Base-by-base conservation (phyloP, 352 stramenopile genomes). In the Phytophthora capsici region DNA sequence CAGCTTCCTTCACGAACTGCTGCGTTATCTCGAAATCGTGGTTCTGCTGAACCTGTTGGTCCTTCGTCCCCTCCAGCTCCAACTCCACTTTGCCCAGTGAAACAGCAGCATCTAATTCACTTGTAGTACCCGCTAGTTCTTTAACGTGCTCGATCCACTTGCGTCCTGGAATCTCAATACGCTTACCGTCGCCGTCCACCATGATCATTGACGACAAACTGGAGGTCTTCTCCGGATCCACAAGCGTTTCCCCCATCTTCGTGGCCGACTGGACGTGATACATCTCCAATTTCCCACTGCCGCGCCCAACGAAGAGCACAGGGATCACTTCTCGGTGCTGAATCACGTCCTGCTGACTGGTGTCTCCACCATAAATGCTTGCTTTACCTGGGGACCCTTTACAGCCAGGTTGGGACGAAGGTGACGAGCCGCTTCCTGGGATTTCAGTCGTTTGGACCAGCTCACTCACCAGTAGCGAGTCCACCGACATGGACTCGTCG, bases 211-310 rank as follows among this genome's bases (percentile, higher is more conserved):
- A 88, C 6, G 79, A 83, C n/a, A 92, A 57, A 22, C 73, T 60
- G 10, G 62, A 66, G 0, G 57, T 23, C 45, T 82, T 87, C 20
- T 77, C 45, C 0, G 53, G 46, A 67, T 92, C 81, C 4, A 89
- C 69, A 0, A 89, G 45, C 10, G 65, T 86, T 71, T 89, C 80
- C 25, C 73, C 81, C 43, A 92, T 88, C 51, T 92, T 92, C 46
- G 64, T 83, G 7, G 79, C 77, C 3, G 84, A 81, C 17, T 89
- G 74, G 2, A 92, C 54, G 54, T 94, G 80, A 40, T 84, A 94
- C 75, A 92, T 85, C 56, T 94, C 82, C 22, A 92, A 32, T 53
- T 87, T 86, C 0, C 84, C 80, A 13, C 78, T 87, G 5, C 82
- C 81, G 36, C 86, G 80, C 10, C 86, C 86, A 19, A 92, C 76